Conservation (phyloP, 345 rosid species). For the Aquilaria yunnanensis region DNA sequence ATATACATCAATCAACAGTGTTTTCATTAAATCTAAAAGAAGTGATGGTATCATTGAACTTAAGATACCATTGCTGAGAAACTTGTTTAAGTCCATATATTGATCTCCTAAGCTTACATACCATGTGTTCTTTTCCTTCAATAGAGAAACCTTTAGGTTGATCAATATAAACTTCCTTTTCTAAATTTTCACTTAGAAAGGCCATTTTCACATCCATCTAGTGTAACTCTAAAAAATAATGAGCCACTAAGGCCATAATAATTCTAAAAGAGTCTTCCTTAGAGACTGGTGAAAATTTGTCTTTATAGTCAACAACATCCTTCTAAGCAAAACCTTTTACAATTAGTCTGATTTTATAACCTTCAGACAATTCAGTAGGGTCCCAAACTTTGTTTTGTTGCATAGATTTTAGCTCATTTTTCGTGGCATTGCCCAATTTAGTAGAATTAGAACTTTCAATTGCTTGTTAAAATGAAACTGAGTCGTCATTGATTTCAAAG, state of each 20-base stretch:
- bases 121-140: too few species aligned
- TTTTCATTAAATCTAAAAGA: too few species aligned
- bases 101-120: too few species aligned
- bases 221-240: neutral
- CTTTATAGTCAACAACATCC: conserved; percentile 1
- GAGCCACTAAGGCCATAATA: neutral
- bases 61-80: too few species aligned
- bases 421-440: neutral
- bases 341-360: neutral
- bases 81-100: too few species aligned
- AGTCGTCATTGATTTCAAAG: neutral
- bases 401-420: conserved; percentile 3
- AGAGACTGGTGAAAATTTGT: neutral
- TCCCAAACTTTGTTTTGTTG: neutral
- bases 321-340: neutral
- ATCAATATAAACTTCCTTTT: too few species aligned
- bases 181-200: too few species aligned
- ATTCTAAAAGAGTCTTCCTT: neutral
- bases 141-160: too few species aligned
- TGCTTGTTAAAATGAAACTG: conserved; percentile 2
- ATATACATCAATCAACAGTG: neutral
- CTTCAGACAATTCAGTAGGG: neutral
- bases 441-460: neutral
- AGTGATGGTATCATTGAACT: too few species aligned
- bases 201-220: too few species aligned